Evolutionary conservation across 345 rosid species (phyloP).

Genomic region (Hypericum androsaemum): DNA sequence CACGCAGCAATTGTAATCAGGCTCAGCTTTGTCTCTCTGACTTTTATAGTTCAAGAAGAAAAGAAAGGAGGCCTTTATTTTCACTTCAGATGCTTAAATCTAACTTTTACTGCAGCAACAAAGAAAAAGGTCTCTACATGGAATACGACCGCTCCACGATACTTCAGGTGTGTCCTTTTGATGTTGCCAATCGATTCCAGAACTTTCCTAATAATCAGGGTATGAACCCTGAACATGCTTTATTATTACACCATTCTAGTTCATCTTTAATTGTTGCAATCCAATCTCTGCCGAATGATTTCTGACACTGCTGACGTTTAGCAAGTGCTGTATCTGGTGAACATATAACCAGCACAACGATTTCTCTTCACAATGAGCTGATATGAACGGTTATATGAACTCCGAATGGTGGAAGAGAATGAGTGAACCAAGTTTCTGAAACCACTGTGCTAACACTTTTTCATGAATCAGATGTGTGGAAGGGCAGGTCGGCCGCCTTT

Average conservation of each 20-base stretch:
- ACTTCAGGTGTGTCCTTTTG: slow-evolving; percentile 49
- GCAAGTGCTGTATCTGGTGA: too few relatives aligned
- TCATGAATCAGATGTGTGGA: slow-evolving; percentile 65
- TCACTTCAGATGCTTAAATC: slow-evolving; percentile 1
- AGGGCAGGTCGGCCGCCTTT: slow-evolving; percentile 99
- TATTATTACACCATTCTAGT: too few relatives aligned
- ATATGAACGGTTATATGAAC: too few relatives aligned
- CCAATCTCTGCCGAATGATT: too few relatives aligned
- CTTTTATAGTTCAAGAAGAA: slow-evolving; percentile 3
- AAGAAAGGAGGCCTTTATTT: neutral
- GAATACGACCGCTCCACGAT: slow-evolving; percentile 85
- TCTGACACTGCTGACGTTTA: too few relatives aligned
- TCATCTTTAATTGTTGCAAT: too few relatives aligned
- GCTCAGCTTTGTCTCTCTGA: slow-evolving; percentile 4
- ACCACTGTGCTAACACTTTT: too few relatives aligned
- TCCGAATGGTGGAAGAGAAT: too few relatives aligned
- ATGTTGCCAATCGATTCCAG: neutral
- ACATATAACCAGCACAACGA: too few relatives aligned
- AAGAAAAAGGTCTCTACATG: slow-evolving; percentile 88
- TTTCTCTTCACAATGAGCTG: too few relatives aligned
- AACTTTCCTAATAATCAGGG: neutral
- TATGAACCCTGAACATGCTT: too few relatives aligned
- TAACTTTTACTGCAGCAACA: slow-evolving; percentile 47
- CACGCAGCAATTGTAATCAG: slow-evolving; percentile 76
- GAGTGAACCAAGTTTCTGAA: too few relatives aligned